Base-by-base conservation (phyloP, 148 eudicot genomes). In the Silene conica region DNA sequence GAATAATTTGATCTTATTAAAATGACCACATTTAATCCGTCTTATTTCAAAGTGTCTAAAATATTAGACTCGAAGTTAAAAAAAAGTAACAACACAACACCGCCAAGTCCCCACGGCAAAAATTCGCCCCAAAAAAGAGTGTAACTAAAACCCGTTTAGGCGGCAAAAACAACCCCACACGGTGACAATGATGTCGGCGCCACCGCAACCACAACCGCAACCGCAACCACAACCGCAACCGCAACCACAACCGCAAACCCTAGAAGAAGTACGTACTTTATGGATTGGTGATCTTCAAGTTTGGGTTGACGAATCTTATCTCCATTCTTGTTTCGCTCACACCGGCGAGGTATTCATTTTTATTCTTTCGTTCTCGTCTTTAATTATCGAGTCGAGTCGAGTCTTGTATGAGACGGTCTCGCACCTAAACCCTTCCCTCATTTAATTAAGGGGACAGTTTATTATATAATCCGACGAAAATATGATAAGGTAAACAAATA, bases 241-340 rank as follows among this genome's bases (percentile, higher is more conserved):
- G n/a, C n/a, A n/a, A 91, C 76, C 97, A 91, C 87, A 73, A 61
- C 98, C 73, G 1, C 87, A 84, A 73, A 88, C 97, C 20, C 89
- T 88, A 15, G 97, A 92, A 83, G 98, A 91, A 83, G 96, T 92
- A 0, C 88, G 98, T 3, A 94, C 98, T 54, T 90, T 94, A 6
- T 94, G 98, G 98, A 94, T 94, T 73, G 98, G 98, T 28, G 97
- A 94, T 81, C 88, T 94, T 78, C 97, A 91, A 63, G 87, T 83
- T 63, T 94, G 97, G 98, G 89, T 90, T 48, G 97, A 94, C 73
- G 98, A 94, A 25, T 8, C 80, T 63, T 91, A 91, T 75, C 93
- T 94, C 78, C 88, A 84, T 41, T 57, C 61, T 62, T 94, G 96
- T 83, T 94, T 94, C 73, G 71, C 89, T 18, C 87, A 81, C 76